phyloP scores from a whole-genome alignment of 257 asterid genomes.

The Gardenia jasminoides region DNA sequence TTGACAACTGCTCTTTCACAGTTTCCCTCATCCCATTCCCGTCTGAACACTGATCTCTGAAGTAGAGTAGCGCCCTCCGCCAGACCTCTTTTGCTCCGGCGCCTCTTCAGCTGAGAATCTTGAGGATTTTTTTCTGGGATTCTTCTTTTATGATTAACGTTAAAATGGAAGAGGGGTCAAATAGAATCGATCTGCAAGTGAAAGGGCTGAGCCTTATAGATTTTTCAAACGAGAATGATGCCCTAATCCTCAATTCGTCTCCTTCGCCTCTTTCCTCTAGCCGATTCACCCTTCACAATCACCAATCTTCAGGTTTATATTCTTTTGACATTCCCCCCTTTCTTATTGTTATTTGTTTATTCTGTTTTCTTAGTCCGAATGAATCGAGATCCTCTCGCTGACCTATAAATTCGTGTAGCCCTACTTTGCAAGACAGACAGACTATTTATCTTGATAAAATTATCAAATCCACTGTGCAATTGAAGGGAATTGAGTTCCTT shows the following conservation, averaged over 20 bases:
- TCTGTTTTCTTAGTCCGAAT: background rate
- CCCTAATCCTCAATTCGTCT: constrained; percentile 20
- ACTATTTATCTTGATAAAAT: background rate
- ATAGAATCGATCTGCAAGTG: constrained; percentile 36
- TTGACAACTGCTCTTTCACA: too few species aligned
- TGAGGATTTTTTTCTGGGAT: too few species aligned
- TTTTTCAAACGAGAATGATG: constrained; percentile 28
- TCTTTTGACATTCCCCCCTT: background rate
- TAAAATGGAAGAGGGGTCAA: constrained; percentile 7
- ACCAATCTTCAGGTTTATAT: constrained; percentile 45
- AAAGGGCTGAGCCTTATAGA: constrained; percentile 42
- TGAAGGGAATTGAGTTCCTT: background rate
- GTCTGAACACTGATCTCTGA: too few species aligned
- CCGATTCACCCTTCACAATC: constrained; percentile 5
- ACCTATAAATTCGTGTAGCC: background rate
- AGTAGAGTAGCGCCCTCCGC: background rate
- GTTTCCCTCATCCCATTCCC: background rate
- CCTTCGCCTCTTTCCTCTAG: constrained; percentile 19
- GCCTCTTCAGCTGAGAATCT: background rate
- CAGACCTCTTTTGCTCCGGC: too few species aligned
- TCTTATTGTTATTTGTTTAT: background rate
- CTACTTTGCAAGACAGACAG: background rate
- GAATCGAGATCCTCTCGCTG: background rate
- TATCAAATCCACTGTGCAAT: too few species aligned
- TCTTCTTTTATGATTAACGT: background rate